A percentile compares a stretch with the other conserved stretches of the same genome.
phyloP scores from a whole-genome alignment of 1,284 basidiomycete genomes.

The Schizopora paradoxa region DNA sequence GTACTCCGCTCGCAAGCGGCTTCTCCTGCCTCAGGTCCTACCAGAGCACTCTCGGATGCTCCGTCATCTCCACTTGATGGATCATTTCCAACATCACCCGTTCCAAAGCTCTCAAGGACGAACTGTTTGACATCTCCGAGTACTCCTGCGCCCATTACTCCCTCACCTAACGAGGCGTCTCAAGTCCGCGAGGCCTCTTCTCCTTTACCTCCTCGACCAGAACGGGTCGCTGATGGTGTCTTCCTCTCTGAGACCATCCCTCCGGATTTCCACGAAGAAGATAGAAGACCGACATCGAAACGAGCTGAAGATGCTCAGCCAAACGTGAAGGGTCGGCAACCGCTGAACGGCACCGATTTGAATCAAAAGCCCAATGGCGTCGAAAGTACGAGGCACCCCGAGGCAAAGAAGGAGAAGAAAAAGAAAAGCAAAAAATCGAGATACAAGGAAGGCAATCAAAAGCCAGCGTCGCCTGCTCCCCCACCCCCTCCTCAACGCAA shows the following conservation, averaged over 20 bases:
- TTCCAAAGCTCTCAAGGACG: too few species aligned
- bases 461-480: not conserved
- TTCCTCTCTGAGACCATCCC: not conserved
- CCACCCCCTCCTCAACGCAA: conserved; percentile 12
- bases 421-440: conserved; percentile 4
- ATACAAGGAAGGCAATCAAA: not conserved
- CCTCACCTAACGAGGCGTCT: not conserved
- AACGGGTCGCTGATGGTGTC: not conserved
- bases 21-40: not conserved
- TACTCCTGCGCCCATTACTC: conserved; percentile 1
- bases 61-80: not conserved
- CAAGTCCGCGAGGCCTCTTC: not conserved
- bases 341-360: not conserved
- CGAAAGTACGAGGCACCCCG: not conserved
- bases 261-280: not conserved
- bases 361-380: not conserved
- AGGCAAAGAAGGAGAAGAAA: conserved; percentile 1
- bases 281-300: not conserved
- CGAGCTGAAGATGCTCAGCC: not conserved
- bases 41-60: not conserved
- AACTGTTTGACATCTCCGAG: conserved; percentile 9
- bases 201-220: not conserved
- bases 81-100: too few species aligned
- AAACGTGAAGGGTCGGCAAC: not conserved
- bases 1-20: not conserved